Base-by-base conservation (phyloP, 106 monocot species). In the Apostasia ramifera region DNA sequence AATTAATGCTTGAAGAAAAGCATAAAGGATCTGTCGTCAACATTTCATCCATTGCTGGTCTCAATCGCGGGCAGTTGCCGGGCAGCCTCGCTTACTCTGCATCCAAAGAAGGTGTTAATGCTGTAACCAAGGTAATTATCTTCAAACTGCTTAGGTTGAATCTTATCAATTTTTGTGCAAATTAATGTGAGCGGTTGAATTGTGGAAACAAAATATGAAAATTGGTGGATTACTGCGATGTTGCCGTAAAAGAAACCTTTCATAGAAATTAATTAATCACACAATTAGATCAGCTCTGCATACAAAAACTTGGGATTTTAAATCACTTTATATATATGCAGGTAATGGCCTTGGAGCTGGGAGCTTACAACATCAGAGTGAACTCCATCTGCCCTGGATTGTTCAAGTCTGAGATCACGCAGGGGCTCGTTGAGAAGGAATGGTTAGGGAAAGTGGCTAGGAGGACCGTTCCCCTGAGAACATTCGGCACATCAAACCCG, bases 311-410 rank as follows among this genome's bases (percentile, higher is more conserved):
- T 12, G 4, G 12, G 4, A 14, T 12, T 6, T 3, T 14, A 0
- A 37, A 10, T 58, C 8, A 3, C 4, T 58, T 58, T 3, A 7
- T 14, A 3, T 12, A 37, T 47, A 47, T 40, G 0, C 59, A 59
- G 88, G 55, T 75, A 8, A 84, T 88, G 84, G 84, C 88, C 8
- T 57, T 88, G 74, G 88, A 88, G 73, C 63, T 88, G 57, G 88
- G 84, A 40, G 14, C 13, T 58, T 65, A 78, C 44, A 79, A 76
- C 15, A 84, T 88, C 55, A 71, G 88, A 58, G 84, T 84, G 59
- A 88, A 88, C 73, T 66, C 88, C 2, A 76, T 88, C 53, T 57
- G 76, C 8, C 88, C 88, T 5, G 88, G 88, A 3, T 13, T 88
- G 46, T 88, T 84, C 66, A 88, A 81, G 54, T 88, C 84, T 1